These are phyloP conservation scores for Dalechampia spathulata DNA, from an alignment of 441 rosid species.

Conservation along the genomic window DNA sequence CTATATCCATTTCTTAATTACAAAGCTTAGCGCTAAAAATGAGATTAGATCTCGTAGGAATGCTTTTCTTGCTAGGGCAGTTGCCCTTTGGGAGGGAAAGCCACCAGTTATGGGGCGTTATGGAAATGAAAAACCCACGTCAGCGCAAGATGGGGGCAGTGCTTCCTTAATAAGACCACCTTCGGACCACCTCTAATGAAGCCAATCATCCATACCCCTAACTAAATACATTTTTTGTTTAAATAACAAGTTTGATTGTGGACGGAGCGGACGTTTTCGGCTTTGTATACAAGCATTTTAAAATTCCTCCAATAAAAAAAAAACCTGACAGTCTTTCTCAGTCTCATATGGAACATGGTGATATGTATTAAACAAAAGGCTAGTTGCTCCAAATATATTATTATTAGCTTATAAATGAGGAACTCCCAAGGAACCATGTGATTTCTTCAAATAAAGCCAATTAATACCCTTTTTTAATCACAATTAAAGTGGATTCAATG, in stretches of 20 bases:
- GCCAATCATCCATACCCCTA: too few species aligned
- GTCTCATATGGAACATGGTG: conserved; percentile 19
- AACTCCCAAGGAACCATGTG: conserved; percentile 52
- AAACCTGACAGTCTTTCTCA: background rate
- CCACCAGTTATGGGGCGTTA: background rate
- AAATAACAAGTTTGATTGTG: too few species aligned
- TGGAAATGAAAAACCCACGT: background rate
- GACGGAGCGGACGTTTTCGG: too few species aligned
- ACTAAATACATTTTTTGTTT: too few species aligned
- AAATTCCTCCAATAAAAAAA: background rate
- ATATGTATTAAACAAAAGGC: conserved; percentile 13
- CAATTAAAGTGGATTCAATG: conserved; percentile 30
- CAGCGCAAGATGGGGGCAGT: too few species aligned
- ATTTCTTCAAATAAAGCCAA: conserved; percentile 28
- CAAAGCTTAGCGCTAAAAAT: background rate
- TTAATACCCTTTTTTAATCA: conserved; percentile 12
- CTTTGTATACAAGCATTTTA: too few species aligned
- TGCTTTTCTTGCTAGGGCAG: background rate
- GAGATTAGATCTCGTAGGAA: background rate
- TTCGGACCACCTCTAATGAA: too few species aligned
- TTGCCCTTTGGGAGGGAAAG: conserved; percentile 2
- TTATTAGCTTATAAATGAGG: conserved; percentile 8
- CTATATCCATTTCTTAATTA: too few species aligned
- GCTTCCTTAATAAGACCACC: conserved; percentile 14
- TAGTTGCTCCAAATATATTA: background rate